Evolutionary conservation across 495 filamentous ascomycete genomes (phyloP), one percentile per base, ranked within the genome.

Genomic region (Podospora appendiculata): DNA sequence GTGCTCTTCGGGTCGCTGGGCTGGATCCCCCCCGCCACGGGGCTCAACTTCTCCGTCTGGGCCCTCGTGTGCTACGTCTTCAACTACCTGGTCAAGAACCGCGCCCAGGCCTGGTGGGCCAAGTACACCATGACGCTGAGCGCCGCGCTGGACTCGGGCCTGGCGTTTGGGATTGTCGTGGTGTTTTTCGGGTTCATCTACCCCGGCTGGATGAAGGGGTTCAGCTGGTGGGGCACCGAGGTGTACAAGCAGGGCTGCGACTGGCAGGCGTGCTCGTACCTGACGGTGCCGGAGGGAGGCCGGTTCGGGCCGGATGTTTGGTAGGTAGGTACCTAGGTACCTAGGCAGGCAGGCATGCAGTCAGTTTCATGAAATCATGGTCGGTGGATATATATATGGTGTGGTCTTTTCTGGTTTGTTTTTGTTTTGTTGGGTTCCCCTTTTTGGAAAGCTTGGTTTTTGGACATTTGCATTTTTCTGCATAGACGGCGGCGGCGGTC

Each of bases 51-150:
- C 62, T 83, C 79, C 4, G 84, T 87, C 19, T 92, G 88, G 87
- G 85, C 84, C 0, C 63, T 90, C 16, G 87, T 92, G 13, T 92
- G 88, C 68, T 89, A 82, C 54, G 52, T 89, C 8, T 94, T 94
- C 62, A 95, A 94, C 61, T 83, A 86, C 56, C 62, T 83, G 40
- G 80, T 95, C 51, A 77, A 81, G 58, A 78, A 74, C 6, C 73
- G 82, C n/a, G 81, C 78, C 12, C 67, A 61, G 1, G 80, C 75
- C 6, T 94, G 89, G 89, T 92, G 87, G 88, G 80, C 79, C 2
- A 92, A 94, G 65, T 95, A 95, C 65, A 91, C 85, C 14, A 91
- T 91, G 86, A 91, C 87, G 1, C 71, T 94, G 32, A 85, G 80
- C 36, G 89, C 89, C 1, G 89, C 87, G 10, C 72, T 95, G 38